Evolutionary conservation across 331 rosid genomes (phyloP).

Genomic region (Phaseolus coccineus): DNA sequence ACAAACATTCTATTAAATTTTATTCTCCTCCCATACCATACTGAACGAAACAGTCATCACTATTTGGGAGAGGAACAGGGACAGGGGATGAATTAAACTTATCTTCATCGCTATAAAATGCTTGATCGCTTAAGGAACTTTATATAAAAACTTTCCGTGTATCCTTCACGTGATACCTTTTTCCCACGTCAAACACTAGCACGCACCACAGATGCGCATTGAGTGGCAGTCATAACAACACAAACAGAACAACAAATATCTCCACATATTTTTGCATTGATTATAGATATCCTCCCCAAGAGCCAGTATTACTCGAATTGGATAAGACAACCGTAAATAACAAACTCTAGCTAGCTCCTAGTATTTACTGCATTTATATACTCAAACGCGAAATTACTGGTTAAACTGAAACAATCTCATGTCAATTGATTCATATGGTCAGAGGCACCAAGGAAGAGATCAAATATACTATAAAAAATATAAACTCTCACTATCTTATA

Average conservation of each 20-base stretch:
- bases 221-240: background rate
- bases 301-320: background rate
- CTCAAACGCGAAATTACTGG: too few species aligned
- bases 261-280: background rate
- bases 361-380: background rate
- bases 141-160: background rate
- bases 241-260: background rate
- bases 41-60: background rate
- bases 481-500: background rate
- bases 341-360: background rate
- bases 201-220: background rate
- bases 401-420: background rate
- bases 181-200: constrained; percentile 9
- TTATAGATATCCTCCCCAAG: background rate
- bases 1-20: constrained; percentile 5
- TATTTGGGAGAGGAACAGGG: background rate
- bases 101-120: constrained; percentile 2
- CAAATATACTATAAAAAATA: constrained; percentile 9
- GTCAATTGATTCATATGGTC: background rate
- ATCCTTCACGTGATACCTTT: background rate
- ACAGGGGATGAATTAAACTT: background rate
- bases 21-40: background rate
- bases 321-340: background rate
- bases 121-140: background rate
- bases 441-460: background rate